A percentile compares a stretch with the other conserved stretches of the same genome.
Evolutionary conservation across 345 rosid species (phyloP).

Genomic region (Rhizophora mangle): DNA sequence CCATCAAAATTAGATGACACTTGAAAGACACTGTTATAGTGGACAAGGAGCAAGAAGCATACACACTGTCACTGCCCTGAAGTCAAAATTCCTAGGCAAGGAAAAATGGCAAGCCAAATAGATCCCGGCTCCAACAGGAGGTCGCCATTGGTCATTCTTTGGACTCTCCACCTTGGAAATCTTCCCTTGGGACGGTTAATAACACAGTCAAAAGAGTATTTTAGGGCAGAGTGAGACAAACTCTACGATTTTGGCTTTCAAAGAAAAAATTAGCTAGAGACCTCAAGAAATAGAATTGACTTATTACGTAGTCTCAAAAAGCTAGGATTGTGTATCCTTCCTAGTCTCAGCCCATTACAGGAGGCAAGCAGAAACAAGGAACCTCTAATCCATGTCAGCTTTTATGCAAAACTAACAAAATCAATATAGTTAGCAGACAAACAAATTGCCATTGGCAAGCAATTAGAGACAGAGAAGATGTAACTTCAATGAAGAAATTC

Average conservation of each 20-base stretch:
- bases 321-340: no score
- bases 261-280: no score
- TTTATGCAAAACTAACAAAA: no score
- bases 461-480: conserved; percentile 5
- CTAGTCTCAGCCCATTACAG: not conserved
- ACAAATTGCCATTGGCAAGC: not conserved
- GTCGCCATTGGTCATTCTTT: not conserved
- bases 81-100: not conserved
- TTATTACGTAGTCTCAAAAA: no score
- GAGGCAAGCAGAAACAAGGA: conserved; percentile 5
- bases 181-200: not conserved
- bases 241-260: not conserved
- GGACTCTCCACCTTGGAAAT: not conserved
- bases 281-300: no score
- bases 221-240: no score
- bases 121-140: not conserved
- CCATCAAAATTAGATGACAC: not conserved
- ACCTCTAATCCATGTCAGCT: not conserved
- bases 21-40: not conserved
- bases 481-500: conserved; percentile 3
- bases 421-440: not conserved
- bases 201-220: not conserved
- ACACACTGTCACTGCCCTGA: not conserved
- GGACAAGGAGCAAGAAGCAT: not conserved
- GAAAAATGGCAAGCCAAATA: not conserved